Base-by-base conservation (phyloP, 2,329 filamentous ascomycete species). In the Colletotrichum sp. region DNA sequence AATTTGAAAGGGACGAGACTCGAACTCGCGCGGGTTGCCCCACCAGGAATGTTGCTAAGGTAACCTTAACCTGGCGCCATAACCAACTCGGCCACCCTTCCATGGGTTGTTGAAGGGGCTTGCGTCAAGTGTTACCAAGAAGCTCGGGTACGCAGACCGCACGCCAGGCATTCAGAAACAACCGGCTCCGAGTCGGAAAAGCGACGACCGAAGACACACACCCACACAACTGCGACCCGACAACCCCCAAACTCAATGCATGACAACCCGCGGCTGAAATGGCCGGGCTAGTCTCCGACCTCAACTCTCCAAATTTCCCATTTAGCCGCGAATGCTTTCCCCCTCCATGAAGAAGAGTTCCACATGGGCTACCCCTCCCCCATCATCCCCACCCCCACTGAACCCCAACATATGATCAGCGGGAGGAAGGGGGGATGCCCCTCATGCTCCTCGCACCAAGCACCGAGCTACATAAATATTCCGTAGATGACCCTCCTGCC, bases 71-170 rank as follows among this genome's bases (percentile, higher is more conserved):
- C 44, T 52, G 44, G 44, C 44, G 44, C 44, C 44, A 52, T 52
- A 52, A 52, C 44, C 44, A 52, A 52, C 44, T 52, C 44, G 44
- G 44, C 44, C 44, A 52, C 44, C 44, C 44, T 52, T 52, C 44
- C 44, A 52, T 0, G 0, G 12, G 6, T 5, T 21, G n/a, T 21
- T 52, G 44, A 0, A 7, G 3, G 0, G 0, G 0, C 1, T 0
- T 1, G 9, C 0, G 18, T 1, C 18, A 49, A 49, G 3, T 7
- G 39, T 3, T 7, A 21, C 1, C 2, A 13, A 24, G 10, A 52
- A 21, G 3, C 44, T 24, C 1, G 10, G 1, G 4, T 5, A 0
- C 10, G 2, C 44, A 52, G 44, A 21, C 10, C 44, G 44, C 44
- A n/a, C 6, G 18, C 6, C 5, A 3, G 18, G 2, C 39, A 13